Conservation (phyloP, 2,329 filamentous ascomycete species). For the Teratosphaeria epicoccoides region DNA sequence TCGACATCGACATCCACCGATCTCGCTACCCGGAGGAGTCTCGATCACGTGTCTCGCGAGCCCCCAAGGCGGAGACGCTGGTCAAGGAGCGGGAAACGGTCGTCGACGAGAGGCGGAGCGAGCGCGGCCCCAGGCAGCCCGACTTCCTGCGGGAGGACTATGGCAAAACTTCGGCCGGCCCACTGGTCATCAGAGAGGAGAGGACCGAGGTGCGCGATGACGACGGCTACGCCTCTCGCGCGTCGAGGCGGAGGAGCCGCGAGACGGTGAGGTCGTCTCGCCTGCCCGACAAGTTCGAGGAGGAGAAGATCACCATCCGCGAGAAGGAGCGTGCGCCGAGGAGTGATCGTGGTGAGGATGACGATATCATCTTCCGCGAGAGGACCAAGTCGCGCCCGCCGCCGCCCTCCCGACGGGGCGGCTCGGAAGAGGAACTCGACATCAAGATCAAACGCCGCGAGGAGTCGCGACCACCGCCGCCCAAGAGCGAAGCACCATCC, state of each 20-base stretch:
- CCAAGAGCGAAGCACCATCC: constrained; percentile 29
- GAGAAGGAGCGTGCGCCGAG: constrained; percentile 10
- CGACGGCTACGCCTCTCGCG: constrained; percentile 18
- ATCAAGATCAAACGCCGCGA: constrained; percentile 24
- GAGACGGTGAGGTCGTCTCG: constrained; percentile 19
- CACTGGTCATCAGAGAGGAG: constrained; percentile 36
- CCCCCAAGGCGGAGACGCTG: constrained; percentile 15
- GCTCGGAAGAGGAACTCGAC: constrained; percentile 25
- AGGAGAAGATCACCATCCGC: constrained; percentile 28
- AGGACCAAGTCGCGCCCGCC: constrained; percentile 25
- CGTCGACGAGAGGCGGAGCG: constrained; percentile 22
- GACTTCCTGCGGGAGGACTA: constrained; percentile 43
- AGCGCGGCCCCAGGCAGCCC: constrained; percentile 34
- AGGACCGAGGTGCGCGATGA: constrained; percentile 28
- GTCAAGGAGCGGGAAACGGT: constrained; percentile 24
- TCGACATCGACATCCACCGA: constrained; percentile 32
- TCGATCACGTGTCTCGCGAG: constrained; percentile 8
- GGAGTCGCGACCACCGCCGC: constrained; percentile 15
- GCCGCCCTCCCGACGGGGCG: constrained; percentile 15
- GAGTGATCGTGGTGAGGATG: constrained; percentile 19
- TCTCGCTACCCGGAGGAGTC: constrained; percentile 12
- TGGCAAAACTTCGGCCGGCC: constrained; percentile 32
- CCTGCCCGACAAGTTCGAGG: constrained; percentile 29
- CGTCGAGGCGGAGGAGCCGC: constrained; percentile 17
- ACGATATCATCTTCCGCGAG: constrained; percentile 32